These are phyloP conservation scores for Tuber magnatum DNA, from an alignment of 495 filamentous ascomycete genomes.

Conservation along the genomic window DNA sequence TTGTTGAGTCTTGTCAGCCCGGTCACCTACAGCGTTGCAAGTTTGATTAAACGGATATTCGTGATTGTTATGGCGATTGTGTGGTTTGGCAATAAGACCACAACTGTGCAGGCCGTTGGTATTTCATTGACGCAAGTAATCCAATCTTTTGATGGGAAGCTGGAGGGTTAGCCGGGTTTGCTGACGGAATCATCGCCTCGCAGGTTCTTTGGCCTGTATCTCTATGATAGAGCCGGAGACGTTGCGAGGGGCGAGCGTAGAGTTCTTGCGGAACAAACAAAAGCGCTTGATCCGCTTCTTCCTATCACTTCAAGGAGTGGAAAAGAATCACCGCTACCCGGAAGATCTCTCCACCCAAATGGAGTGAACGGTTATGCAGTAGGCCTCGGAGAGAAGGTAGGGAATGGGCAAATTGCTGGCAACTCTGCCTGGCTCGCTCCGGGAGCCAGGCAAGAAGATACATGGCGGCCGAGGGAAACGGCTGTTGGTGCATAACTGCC, in stretches of 20 bases:
- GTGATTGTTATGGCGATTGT: conserved; percentile 91
- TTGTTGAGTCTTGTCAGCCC: conserved; percentile 85
- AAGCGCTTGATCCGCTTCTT: conserved; percentile 58
- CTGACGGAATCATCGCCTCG: conserved; percentile 2
- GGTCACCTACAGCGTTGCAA: conserved; percentile 94
- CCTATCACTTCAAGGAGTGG: conserved; percentile 52
- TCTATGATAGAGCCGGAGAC: conserved; percentile 89
- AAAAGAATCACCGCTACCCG: conserved; percentile 7
- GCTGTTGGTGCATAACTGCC: conserved; percentile 11
- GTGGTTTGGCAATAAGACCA: conserved; percentile 90
- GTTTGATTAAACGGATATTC: conserved; percentile 91
- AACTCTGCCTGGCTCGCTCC: conserved; percentile 55
- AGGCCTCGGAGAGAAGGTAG: conserved; percentile 50
- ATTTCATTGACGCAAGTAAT: conserved; percentile 61
- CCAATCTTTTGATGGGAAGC: background rate
- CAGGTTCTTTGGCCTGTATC: conserved; percentile 76
- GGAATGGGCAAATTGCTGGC: conserved; percentile 47
- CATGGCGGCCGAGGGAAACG: conserved; percentile 60
- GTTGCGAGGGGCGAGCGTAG: conserved; percentile 72
- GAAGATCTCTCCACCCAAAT: conserved; percentile 44
- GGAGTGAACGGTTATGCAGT: conserved; percentile 58
- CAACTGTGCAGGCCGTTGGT: conserved; percentile 69
- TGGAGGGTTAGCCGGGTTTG: background rate
- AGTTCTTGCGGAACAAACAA: conserved; percentile 53
- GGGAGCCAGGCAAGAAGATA: conserved; percentile 73